Percentiles rank a stretch among this genome's conserved stretches.
phyloP scores from a whole-genome alignment of 2,329 filamentous ascomycete genomes.

The Calonectria hawksworthii region DNA sequence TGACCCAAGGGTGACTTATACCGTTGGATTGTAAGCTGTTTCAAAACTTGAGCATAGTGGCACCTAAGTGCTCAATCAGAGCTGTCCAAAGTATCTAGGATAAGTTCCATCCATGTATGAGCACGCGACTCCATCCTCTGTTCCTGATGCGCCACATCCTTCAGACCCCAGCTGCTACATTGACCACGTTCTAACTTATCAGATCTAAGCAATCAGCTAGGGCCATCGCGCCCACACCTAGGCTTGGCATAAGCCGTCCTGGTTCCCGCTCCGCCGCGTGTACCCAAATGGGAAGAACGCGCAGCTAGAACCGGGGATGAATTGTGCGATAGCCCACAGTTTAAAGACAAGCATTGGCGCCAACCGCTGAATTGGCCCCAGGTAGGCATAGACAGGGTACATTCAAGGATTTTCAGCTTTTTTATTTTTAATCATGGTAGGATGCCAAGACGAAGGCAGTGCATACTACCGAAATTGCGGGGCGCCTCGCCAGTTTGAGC shows the following conservation, averaged over 20 bases:
- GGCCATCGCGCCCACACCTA: neutral
- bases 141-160: constrained; percentile 1
- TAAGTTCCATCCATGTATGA: neutral
- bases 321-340: too few relatives aligned
- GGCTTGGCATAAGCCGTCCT: neutral
- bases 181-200: neutral
- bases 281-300: neutral
- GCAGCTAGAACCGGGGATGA: neutral
- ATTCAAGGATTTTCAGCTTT: neutral
- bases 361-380: neutral
- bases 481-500: neutral
- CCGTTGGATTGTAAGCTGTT: neutral
- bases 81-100: neutral
- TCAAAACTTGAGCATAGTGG: neutral
- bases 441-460: neutral
- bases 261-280: neutral
- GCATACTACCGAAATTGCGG: neutral
- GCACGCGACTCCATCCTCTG: neutral
- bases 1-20: neutral
- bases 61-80: too few relatives aligned
- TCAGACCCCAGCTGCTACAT: neutral
- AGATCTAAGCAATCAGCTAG: neutral
- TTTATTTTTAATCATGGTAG: neutral
- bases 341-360: neutral
- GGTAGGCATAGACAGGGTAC: neutral